A percentile compares a stretch with the other conserved stretches of the same genome.
phyloP scores from a whole-genome alignment of 2,329 filamentous ascomycete species.

The Pseudodiploospora longispora region DNA sequence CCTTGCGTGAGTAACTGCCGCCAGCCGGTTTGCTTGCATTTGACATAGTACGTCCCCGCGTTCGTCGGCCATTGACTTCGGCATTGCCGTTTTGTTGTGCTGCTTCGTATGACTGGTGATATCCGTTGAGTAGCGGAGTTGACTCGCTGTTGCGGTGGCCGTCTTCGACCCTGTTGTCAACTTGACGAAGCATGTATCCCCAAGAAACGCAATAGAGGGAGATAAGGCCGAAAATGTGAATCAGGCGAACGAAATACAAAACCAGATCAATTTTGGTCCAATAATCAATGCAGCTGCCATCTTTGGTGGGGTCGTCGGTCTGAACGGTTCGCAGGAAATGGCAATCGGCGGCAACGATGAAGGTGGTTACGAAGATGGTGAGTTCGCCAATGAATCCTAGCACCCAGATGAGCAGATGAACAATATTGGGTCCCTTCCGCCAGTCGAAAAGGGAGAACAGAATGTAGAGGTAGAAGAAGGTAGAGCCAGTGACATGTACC shows the following conservation, averaged over 20 bases:
- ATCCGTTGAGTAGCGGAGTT: constrained; percentile 51
- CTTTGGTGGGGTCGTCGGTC: constrained; percentile 16
- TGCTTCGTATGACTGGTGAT: constrained; percentile 28
- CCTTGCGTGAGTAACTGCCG: constrained; percentile 29
- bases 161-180: constrained; percentile 30
- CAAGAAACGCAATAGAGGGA: constrained; percentile 36
- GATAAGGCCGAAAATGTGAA: constrained; percentile 55
- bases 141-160: constrained; percentile 42
- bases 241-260: constrained; percentile 60
- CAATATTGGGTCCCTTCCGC: constrained; percentile 67
- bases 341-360: constrained; percentile 58
- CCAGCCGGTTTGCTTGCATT: constrained; percentile 29
- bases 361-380: constrained; percentile 60
- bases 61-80: constrained; percentile 21
- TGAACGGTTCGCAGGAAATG: constrained; percentile 47
- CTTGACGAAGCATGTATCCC: constrained; percentile 31
- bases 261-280: constrained; percentile 50
- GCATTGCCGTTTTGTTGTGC: constrained; percentile 17
- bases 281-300: constrained; percentile 25
- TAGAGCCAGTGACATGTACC: constrained; percentile 78
- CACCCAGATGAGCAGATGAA: constrained; percentile 74
- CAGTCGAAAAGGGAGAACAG: constrained; percentile 82
- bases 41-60: constrained; percentile 28
- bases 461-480: constrained; percentile 81
- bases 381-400: constrained; percentile 66